Conservation (phyloP, 2,329 filamentous ascomycete species). For the Aspergillus sp. region DNA sequence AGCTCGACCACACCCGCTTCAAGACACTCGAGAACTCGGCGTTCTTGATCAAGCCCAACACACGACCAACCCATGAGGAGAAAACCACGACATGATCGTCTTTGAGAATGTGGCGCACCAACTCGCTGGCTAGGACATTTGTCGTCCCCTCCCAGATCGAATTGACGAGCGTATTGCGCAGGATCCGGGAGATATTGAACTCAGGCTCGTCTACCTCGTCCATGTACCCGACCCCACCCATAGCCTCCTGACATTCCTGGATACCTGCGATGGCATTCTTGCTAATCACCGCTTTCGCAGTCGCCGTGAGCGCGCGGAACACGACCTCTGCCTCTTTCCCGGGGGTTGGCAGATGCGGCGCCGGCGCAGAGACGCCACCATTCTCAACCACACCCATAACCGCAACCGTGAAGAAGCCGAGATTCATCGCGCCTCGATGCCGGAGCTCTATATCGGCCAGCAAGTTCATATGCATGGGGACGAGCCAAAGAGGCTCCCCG, state of each 20-base stretch:
- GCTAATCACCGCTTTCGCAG: conserved; percentile 36
- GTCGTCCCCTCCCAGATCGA: conserved; percentile 72
- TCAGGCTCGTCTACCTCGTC: conserved; percentile 53
- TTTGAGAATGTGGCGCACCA: conserved; percentile 38
- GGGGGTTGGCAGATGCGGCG: conserved; percentile 44
- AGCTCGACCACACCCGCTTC: conserved; percentile 16
- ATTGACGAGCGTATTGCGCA: conserved; percentile 59
- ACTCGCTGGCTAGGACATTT: conserved; percentile 63
- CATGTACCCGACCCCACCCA: conserved; percentile 42
- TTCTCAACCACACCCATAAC: conserved; percentile 54
- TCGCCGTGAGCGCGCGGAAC: conserved; percentile 31
- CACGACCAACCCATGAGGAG: conserved; percentile 45
- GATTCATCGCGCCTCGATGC: conserved; percentile 38
- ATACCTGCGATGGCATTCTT: conserved; percentile 31
- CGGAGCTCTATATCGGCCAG: conserved; percentile 40
- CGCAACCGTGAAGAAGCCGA: conserved; percentile 35
- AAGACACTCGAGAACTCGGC: conserved; percentile 8
- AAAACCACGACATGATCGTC: conserved; percentile 28
- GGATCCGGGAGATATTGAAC: conserved; percentile 65
- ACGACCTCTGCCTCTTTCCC: conserved; percentile 25
- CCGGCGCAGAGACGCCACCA: conserved; percentile 40
- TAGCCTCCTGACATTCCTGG: conserved; percentile 40
- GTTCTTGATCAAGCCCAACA: conserved; percentile 15
- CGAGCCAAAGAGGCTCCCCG: conserved; percentile 38
- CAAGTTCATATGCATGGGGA: conserved; percentile 42